A percentile compares a stretch with the other conserved stretches of the same genome.
These are phyloP conservation scores for Knoxdaviesia proteae DNA, from an alignment of 2,329 filamentous ascomycete genomes.

Conservation along the genomic window DNA sequence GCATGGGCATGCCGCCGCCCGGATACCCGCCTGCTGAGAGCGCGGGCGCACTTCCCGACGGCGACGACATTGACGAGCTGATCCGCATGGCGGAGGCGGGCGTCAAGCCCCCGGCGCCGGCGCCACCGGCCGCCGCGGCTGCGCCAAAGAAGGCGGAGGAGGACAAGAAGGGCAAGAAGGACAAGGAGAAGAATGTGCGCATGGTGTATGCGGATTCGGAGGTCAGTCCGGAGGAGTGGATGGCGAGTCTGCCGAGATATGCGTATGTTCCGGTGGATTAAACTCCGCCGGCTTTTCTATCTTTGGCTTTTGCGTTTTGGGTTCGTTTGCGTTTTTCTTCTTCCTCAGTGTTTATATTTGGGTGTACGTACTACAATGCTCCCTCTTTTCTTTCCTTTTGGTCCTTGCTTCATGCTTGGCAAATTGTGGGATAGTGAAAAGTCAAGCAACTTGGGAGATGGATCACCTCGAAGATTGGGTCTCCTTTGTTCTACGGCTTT, in stretches of 20 bases:
- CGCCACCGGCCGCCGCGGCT: constrained; percentile 15
- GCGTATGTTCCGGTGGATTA: constrained; percentile 29
- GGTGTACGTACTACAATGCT: not conserved
- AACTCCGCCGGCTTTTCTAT: not conserved
- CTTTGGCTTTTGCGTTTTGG: not conserved
- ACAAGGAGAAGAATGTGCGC: constrained; percentile 43
- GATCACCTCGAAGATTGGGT: too few relatives aligned
- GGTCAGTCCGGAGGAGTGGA: constrained; percentile 71
- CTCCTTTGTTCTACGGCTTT: too few relatives aligned
- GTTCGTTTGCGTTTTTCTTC: not conserved
- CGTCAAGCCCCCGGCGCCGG: constrained; percentile 26
- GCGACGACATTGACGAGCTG: constrained; percentile 43
- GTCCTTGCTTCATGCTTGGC: too few relatives aligned
- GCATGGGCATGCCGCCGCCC: constrained; percentile 7
- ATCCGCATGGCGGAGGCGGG: constrained; percentile 44
- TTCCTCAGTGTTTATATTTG: too few relatives aligned
- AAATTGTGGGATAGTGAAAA: too few relatives aligned
- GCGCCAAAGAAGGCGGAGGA: constrained; percentile 17
- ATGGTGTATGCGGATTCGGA: constrained; percentile 71
- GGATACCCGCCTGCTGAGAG: constrained; percentile 24
- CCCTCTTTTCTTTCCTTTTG: not conserved
- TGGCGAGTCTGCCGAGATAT: constrained; percentile 61
- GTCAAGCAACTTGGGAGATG: too few relatives aligned
- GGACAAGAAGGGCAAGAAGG: constrained; percentile 48
- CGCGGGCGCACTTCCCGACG: constrained; percentile 15